Percentiles rank a stretch among this genome's conserved stretches.
Conservation (phyloP, 345 rosid species). For the Turnera subulata region DNA sequence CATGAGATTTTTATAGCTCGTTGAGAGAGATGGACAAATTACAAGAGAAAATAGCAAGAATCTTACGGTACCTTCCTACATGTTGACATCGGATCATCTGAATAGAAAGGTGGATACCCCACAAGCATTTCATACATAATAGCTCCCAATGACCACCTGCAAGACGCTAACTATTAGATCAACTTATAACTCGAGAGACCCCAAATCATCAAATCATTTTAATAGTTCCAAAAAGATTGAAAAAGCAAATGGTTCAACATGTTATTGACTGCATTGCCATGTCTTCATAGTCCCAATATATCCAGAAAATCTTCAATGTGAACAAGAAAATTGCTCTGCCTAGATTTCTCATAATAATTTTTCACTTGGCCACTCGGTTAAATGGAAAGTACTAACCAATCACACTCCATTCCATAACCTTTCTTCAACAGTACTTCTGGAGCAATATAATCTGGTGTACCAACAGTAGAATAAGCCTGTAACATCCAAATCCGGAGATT, state of each 20-base stretch:
- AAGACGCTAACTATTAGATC: constrained; percentile 23
- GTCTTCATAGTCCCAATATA: no score
- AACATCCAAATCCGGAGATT: constrained; percentile 11
- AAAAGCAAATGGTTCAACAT: no score
- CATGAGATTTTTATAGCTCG: neutral
- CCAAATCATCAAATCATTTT: no score
- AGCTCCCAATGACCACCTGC: constrained; percentile 99
- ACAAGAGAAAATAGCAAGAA: neutral
- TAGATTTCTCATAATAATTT: neutral
- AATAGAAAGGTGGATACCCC: constrained; percentile 95
- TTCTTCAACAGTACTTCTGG: constrained; percentile 94
- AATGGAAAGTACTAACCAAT: constrained; percentile 52
- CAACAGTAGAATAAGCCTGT: constrained; percentile 98
- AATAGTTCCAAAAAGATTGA: no score
- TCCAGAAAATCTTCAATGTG: no score
- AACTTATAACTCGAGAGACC: neutral
- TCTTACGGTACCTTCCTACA: constrained; percentile 64
- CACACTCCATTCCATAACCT: constrained; percentile 98
- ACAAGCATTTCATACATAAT: constrained; percentile 96
- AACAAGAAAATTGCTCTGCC: neutral
- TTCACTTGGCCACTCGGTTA: no score
- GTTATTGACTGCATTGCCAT: no score
- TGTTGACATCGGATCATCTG: constrained; percentile 97
- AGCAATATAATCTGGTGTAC: constrained; percentile 96
- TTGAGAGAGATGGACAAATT: neutral